Evolutionary conservation across 768 basidiomycete species (phyloP).

Genomic region (Mycena rebaudengoi): DNA sequence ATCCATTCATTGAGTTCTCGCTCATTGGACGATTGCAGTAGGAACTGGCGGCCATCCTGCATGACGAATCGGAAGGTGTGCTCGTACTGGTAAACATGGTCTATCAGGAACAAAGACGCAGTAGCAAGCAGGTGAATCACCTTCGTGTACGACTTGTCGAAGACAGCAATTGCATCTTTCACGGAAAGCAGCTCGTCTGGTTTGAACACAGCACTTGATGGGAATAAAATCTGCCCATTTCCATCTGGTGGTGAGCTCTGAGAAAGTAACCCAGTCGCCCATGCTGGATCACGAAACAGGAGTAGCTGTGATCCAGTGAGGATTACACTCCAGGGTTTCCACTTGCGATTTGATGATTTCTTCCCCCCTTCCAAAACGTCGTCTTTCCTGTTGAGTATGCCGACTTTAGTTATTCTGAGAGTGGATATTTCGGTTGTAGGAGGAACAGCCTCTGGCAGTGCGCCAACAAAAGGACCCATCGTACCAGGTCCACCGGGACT

Average conservation of each 20-base stretch:
- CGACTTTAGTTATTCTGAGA: conserved; percentile 83
- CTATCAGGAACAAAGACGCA: background rate
- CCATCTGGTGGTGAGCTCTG: conserved; percentile 47
- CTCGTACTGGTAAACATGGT: conserved; percentile 65
- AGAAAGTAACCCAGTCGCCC: conserved; percentile 56
- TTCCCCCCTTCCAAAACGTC: conserved; percentile 80
- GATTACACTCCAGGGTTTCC: conserved; percentile 86
- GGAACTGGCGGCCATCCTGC: conserved; percentile 80
- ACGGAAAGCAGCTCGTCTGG: conserved; percentile 90
- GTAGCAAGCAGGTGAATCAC: conserved; percentile 48
- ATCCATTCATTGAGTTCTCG: conserved; percentile 91
- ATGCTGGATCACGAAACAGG: conserved; percentile 81
- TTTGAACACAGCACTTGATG: conserved; percentile 60
- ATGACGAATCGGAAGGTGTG: conserved; percentile 83
- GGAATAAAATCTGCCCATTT: conserved; percentile 43
- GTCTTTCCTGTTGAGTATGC: conserved; percentile 83
- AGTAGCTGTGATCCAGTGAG: conserved; percentile 91
- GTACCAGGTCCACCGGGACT: conserved; percentile 45
- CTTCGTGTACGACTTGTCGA: conserved; percentile 80
- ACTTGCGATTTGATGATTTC: conserved; percentile 81
- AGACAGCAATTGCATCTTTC: conserved; percentile 80
- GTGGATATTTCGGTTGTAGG: conserved; percentile 45
- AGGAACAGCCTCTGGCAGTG: conserved; percentile 33
- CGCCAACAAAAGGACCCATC: conserved; percentile 36
- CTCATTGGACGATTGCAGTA: conserved; percentile 77